Evolutionary conservation across 1,139 yeast species (phyloP), one percentile per base, ranked within the genome.

Genomic region (Arxiozyma slooffiae): DNA sequence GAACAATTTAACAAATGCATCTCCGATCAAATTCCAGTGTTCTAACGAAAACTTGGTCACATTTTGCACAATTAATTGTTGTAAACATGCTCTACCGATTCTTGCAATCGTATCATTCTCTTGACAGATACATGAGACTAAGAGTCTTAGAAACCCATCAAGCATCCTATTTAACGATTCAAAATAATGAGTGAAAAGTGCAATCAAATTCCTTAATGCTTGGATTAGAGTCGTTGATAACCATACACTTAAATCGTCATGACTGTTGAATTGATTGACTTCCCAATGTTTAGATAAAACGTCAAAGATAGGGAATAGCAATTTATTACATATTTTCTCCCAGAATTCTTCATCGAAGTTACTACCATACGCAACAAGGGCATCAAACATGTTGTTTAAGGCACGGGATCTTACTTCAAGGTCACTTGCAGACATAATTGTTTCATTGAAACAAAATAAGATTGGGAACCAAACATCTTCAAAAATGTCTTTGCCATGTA

Each of bases 71-170:
- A 92, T 76, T 55, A 92, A 73, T 54, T 83, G 86, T 56, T 85
- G 83, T 53, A 92, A 75, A 66, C 98, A 90, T 11, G 92, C 81
- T 61, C 95, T 80, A 21, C 98, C 98, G 58, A 90, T 89, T 60
- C 95, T 77, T 0, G 97, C 95, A 60, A 94, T 90, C 0, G 97
- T 89, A 61, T 92, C 98, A 66, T 92, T 92, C 60, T 90, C 97
- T 68, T 92, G 98, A 61, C 96, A 88, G 49, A 92, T 87, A 69
- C 98, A 94, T 8, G 92, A 82, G 3, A 82, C 82, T 50, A 94
- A 70, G 52, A 94, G 74, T 41, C 80, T 81, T 68, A 94, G 73
- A 64, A 85, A 88, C 1, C 88, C 94, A 54, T 79, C 85, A 50
- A 92, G 73, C 78, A 85, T 79, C 43, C 78, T 74, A 57, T 82